Evolutionary conservation across 495 filamentous ascomycete species (phyloP).

Genomic region (Diplogelasinospora grovesii): DNA sequence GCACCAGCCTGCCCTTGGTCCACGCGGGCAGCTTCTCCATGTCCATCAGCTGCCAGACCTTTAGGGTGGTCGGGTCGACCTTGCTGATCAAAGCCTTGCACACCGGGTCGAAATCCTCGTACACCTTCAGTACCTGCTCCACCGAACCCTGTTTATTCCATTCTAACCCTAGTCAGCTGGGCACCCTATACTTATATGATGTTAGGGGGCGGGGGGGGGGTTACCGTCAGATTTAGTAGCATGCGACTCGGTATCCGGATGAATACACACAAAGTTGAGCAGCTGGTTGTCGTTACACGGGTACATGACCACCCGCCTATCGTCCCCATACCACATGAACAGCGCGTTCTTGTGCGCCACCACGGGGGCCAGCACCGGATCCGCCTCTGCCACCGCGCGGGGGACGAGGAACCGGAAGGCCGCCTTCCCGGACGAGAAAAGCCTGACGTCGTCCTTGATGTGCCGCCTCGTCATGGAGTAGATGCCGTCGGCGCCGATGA

Average conservation of each 20-base stretch:
- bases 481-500: slow-evolving; percentile 38
- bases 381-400: slow-evolving; percentile 34
- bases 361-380: slow-evolving; percentile 39
- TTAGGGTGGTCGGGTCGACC: slow-evolving; percentile 42
- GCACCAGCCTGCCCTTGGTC: slow-evolving; percentile 41
- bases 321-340: slow-evolving; percentile 42
- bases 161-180: slow-evolving; percentile 11
- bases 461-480: slow-evolving; percentile 28
- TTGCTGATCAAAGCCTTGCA: slow-evolving; percentile 41
- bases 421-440: slow-evolving; percentile 46
- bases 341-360: slow-evolving; percentile 36
- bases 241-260: slow-evolving; percentile 41
- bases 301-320: slow-evolving; percentile 54
- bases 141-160: slow-evolving; percentile 45
- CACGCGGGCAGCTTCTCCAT: slow-evolving; percentile 50
- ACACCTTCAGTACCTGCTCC: slow-evolving; percentile 44
- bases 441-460: slow-evolving; percentile 27
- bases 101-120: slow-evolving; percentile 41
- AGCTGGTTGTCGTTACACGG: slow-evolving; percentile 47
- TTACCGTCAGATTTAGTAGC: slow-evolving; percentile 17
- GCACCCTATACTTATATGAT: neutral
- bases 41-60: slow-evolving; percentile 54
- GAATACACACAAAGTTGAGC: slow-evolving; percentile 56
- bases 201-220: neutral
- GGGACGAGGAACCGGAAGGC: slow-evolving; percentile 57